These are phyloP conservation scores for Penicillium olsonii DNA, from an alignment of 2,329 filamentous ascomycete genomes.

Conservation along the genomic window DNA sequence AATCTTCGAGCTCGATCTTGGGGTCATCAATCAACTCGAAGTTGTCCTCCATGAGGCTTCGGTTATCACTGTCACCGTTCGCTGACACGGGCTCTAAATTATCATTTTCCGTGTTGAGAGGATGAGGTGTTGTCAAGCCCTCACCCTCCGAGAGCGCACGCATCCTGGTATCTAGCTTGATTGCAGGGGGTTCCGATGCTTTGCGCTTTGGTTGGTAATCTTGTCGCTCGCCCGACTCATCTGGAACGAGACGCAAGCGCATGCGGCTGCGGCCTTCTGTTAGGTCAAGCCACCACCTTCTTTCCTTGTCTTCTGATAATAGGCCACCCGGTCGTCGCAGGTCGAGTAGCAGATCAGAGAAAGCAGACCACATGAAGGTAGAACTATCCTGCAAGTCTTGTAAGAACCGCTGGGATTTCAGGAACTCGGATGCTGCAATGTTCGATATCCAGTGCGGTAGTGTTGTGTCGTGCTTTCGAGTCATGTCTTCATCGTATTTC, in stretches of 20 bases:
- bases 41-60: slow-evolving; percentile 71
- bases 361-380: slow-evolving; percentile 72
- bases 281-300: slow-evolving; percentile 90
- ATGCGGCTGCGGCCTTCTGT: slow-evolving; percentile 96
- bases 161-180: slow-evolving; percentile 50
- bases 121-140: slow-evolving; percentile 40
- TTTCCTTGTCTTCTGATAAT: slow-evolving; percentile 64
- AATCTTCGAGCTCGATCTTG: slow-evolving; percentile 78
- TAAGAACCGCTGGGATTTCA: slow-evolving; percentile 83
- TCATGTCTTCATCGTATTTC: slow-evolving; percentile 66
- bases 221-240: slow-evolving; percentile 67
- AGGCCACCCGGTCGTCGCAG: slow-evolving; percentile 78
- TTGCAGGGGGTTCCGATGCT: slow-evolving; percentile 53
- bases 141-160: slow-evolving; percentile 44
- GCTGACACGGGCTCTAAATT: slow-evolving; percentile 32
- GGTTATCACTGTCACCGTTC: slow-evolving; percentile 38
- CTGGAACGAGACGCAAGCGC: slow-evolving; percentile 82
- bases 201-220: slow-evolving; percentile 85
- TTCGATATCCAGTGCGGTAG: slow-evolving; percentile 94
- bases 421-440: slow-evolving; percentile 86
- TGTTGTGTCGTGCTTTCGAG: slow-evolving; percentile 80
- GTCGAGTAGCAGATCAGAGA: slow-evolving; percentile 76
- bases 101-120: slow-evolving; percentile 35
- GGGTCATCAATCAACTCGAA: slow-evolving; percentile 96
- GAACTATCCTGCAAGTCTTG: slow-evolving; percentile 95